A percentile compares a stretch with the other conserved stretches of the same genome.
phyloP scores from a whole-genome alignment of 2,329 filamentous ascomycete genomes.

The Sphaerulina musiva region DNA sequence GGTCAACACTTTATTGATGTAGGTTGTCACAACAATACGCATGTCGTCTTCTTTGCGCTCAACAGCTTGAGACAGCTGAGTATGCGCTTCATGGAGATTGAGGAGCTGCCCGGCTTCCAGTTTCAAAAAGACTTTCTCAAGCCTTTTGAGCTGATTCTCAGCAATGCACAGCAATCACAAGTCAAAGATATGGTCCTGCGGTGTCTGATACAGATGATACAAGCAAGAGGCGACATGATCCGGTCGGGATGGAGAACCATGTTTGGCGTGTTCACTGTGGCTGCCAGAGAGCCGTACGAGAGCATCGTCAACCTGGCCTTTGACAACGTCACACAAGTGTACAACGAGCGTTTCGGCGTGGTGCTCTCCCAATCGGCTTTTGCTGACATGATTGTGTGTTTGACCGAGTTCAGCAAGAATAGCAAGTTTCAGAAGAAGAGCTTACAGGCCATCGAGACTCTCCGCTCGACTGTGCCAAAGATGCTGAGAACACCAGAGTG shows the following conservation, averaged over 20 bases:
- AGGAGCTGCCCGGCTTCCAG: constrained; percentile 96
- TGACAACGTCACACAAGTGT: constrained; percentile 92
- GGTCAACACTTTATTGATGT: constrained; percentile 98
- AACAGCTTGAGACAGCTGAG: constrained; percentile 92
- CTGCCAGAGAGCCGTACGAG: constrained; percentile 87
- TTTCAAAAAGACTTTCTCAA: constrained; percentile 99
- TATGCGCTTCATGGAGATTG: constrained; percentile 98
- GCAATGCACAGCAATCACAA: constrained; percentile 80
- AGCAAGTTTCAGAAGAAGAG: constrained; percentile 98
- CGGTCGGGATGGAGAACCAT: constrained; percentile 97
- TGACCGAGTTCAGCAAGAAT: constrained; percentile 99
- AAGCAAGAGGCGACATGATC: constrained; percentile 92
- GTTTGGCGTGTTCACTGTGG: constrained; percentile 97
- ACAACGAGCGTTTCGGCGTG: constrained; percentile 89
- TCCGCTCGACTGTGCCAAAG: constrained; percentile 87
- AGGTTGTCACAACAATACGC: constrained; percentile 91
- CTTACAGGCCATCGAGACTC: constrained; percentile 84
- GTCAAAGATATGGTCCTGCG: constrained; percentile 97
- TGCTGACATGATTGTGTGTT: constrained; percentile 87
- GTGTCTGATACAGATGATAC: constrained; percentile 98
- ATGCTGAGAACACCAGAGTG: constrained; percentile 97
- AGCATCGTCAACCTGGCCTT: constrained; percentile 94
- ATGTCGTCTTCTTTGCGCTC: constrained; percentile 93
- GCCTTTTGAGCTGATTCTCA: constrained; percentile 95
- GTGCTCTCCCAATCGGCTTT: constrained; percentile 96